These are phyloP conservation scores for Fusarium duplospermum DNA, from an alignment of 2,329 filamentous ascomycete genomes.

Conservation along the genomic window DNA sequence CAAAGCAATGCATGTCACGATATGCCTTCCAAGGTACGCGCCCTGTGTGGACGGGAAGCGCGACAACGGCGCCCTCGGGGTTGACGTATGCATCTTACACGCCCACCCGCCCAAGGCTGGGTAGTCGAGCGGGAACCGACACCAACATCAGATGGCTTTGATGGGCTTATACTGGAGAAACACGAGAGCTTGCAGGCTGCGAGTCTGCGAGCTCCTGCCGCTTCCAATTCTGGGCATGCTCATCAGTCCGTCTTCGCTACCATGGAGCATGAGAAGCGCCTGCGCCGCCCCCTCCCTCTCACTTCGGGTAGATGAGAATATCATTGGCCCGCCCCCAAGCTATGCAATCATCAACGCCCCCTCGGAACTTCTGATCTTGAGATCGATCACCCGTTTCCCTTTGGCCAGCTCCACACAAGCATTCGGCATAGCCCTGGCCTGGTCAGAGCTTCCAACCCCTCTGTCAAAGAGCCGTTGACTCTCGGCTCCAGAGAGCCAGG, in stretches of 20 bases:
- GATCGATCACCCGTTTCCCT: constrained; percentile 32
- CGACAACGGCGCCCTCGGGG: constrained; percentile 15
- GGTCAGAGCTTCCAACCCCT: constrained; percentile 23
- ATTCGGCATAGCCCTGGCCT: constrained; percentile 27
- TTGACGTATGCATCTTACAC: constrained; percentile 29
- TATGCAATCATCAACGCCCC: constrained; percentile 35
- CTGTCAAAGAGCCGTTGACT: constrained; percentile 25
- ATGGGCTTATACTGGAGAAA: constrained; percentile 35
- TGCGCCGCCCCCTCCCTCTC: constrained; percentile 36
- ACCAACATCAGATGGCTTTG: constrained; percentile 31
- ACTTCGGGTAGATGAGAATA: constrained; percentile 45
- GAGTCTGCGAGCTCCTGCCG: constrained; percentile 29
- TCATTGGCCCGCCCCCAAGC: constrained; percentile 43
- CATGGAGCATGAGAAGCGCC: constrained; percentile 27
- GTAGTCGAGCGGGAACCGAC: constrained; percentile 38
- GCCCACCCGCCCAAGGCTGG: constrained; percentile 14
- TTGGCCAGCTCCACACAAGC: constrained; percentile 29
- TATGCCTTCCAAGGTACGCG: constrained; percentile 9
- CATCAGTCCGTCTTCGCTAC: constrained; percentile 25
- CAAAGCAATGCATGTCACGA: constrained; percentile 29
- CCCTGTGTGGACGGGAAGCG: constrained; percentile 19
- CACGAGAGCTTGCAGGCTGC: constrained; percentile 37
- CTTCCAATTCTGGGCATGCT: constrained; percentile 22
- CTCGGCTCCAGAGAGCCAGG: constrained; percentile 25
- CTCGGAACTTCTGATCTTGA: constrained; percentile 37